Evolutionary conservation across 2,329 filamentous ascomycete genomes (phyloP), one percentile per base, ranked within the genome.

Genomic region (Parasarocladium wereldwijsianum): DNA sequence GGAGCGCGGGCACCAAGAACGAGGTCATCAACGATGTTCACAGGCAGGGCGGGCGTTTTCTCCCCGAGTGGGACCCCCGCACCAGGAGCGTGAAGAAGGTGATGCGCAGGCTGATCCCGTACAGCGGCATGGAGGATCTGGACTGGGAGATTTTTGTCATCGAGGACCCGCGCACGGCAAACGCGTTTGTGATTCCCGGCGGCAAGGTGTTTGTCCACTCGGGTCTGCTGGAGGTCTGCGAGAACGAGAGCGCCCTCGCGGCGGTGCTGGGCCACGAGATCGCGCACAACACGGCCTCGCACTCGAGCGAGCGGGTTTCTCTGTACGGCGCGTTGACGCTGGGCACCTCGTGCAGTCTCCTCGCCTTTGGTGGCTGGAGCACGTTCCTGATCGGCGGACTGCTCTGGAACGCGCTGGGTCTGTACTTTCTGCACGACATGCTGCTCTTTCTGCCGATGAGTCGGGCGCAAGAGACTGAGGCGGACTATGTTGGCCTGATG

Each of bases 121-220:
- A 74, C 29, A 74, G 68, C 38, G 75, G 75, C 5, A 54, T 80
- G 55, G 43, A 50, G 32, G 51, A 64, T 37, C 53, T 64, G 34
- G 46, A 69, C 9, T 86, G 81, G 80, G 75, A 84, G 52, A 64
- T 86, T 4, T 60, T 66, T 41, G 79, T 87, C 6, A 83, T 87
- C 42, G 65, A 81, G n/a, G 73, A 75, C 35, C 59, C 60, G 13
- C 38, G 58, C 23, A 66, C 65, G 22, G 62, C 64, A 38, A 87
- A 87, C 42, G 81, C 81, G 0, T 84, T 86, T 44, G 79, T 87
- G 2, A 63, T 84, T 5, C 80, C 81, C 0, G 79, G 73, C 4
- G 79, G 80, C 15, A 84, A 85, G 42, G 79, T 87, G 1, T 86
- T 86, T 46, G 79, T 87, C 2, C 78, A 73, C 45, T 76, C 70